Conservation (phyloP, 2,329 filamentous ascomycete species). For the Akanthomyces muscarius region DNA sequence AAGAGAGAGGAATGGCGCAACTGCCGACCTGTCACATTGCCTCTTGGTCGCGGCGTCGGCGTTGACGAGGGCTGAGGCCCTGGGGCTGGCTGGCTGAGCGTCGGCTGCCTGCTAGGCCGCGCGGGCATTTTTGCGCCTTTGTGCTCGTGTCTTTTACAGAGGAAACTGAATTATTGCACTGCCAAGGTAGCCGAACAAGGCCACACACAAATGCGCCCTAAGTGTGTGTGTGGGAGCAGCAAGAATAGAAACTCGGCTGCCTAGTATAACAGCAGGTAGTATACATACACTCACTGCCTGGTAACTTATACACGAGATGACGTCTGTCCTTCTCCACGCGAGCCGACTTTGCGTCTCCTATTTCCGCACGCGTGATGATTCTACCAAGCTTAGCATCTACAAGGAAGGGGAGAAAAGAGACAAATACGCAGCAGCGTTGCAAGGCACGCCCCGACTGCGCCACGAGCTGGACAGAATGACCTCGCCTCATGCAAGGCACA, state of each 20-base stretch:
- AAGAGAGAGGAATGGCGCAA: not conserved
- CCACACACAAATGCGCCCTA: not conserved
- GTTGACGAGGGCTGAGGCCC: not conserved
- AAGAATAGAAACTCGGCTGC: not conserved
- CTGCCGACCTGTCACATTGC: conserved; percentile 11
- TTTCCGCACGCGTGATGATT: not conserved
- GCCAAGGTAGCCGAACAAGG: too few relatives aligned
- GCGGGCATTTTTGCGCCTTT: not conserved
- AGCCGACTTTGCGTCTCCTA: not conserved
- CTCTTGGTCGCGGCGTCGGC: not conserved
- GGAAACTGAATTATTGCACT: too few relatives aligned
- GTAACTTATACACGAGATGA: not conserved
- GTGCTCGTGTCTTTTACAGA: not conserved
- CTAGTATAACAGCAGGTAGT: not conserved
- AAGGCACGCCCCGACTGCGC: not conserved
- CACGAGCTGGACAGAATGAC: not conserved
- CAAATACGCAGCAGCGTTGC: not conserved
- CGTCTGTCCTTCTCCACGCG: not conserved
- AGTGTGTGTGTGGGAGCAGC: not conserved
- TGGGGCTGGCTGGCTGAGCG: not conserved
- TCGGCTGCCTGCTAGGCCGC: not conserved
- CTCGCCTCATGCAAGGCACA: conserved; percentile 12
- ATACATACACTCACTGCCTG: too few relatives aligned
- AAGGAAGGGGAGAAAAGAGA: not conserved
- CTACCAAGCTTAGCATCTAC: not conserved